Evolutionary conservation across 371 early-diverging fungal species (phyloP).

Genomic region (Rhizopus sp.): DNA sequence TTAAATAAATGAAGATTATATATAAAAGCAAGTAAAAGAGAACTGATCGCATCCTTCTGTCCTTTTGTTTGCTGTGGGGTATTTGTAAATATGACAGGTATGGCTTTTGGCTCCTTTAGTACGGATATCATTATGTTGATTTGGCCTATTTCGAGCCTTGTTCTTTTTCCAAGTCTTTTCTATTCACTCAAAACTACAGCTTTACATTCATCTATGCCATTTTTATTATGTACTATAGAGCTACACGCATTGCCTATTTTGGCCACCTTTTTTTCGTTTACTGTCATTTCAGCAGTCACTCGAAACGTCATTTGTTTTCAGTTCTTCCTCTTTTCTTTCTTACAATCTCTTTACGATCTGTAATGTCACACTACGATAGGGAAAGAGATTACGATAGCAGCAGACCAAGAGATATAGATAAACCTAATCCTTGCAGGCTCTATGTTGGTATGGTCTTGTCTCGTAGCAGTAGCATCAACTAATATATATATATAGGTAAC

Average conservation of each 20-base stretch:
- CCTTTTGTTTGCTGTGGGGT: too few relatives aligned
- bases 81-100: too few relatives aligned
- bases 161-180: background rate
- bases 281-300: background rate
- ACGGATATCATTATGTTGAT: too few relatives aligned
- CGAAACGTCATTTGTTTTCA: background rate
- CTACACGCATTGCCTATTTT: background rate
- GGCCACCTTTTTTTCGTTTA: background rate
- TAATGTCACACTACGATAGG: constrained; percentile 25
- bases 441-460: constrained; percentile 36
- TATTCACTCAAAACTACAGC: constrained; percentile 2
- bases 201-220: background rate
- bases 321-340: background rate
- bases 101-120: too few relatives aligned
- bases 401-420: constrained; percentile 24
- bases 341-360: constrained; percentile 4
- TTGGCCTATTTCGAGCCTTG: background rate
- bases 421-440: constrained; percentile 37
- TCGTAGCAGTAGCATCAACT: background rate
- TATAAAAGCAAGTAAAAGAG: too few relatives aligned
- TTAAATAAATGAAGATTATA: too few relatives aligned
- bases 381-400: constrained; percentile 21
- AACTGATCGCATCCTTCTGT: too few relatives aligned
- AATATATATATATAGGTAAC: constrained; percentile 22
- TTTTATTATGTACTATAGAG: background rate